Evolutionary conservation across 2,329 filamentous ascomycete species (phyloP), one percentile per base, ranked within the genome.

Genomic region (Lachnellula subtilissima): DNA sequence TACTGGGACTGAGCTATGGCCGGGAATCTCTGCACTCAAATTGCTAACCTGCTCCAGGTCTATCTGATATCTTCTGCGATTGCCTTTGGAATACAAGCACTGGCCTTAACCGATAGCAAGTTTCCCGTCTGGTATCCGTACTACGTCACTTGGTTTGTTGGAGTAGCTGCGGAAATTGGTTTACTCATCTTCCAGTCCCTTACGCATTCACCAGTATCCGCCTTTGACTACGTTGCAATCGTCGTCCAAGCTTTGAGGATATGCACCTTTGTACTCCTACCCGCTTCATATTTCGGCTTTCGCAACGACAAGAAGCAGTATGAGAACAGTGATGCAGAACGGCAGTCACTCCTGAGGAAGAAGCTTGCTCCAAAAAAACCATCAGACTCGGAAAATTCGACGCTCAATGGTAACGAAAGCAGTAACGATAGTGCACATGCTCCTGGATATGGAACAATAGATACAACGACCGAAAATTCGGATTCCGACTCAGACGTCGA

Each of bases 61-160:
- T 81, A 83, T 53, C 73, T 81, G 39, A 71, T 88, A 25, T 81
- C 84, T 1, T 86, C 83, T 53, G 75, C 84, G 47, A 71, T 89
- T 28, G 75, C 83, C n/a, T 89, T 86, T 69, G 79, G 82, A 3
- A 77, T 85, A 14, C 76, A 87, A 62, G 73, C 84, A 56, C 75
- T 80, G 42, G 76, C 76, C 19, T 74, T 88, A 14, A 71, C 75
- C 2, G 79, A 82, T 52, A 73, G 74, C 17, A 67, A 74, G 32
- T 74, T 76, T 51, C 75, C 78, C 2, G 75, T 83, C 9, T 86
- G 83, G 77, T 83, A 85, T 62, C 83, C 85, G 0, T 84, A 83
- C 59, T 80, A 81, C 60, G 85, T 83, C 17, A 81, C 82, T 12
- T 87, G 85, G 77, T 61, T 80, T 32, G 69, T 88, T 15, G 81